phyloP scores from a whole-genome alignment of 495 filamentous ascomycete genomes.

The Podospora conica region DNA sequence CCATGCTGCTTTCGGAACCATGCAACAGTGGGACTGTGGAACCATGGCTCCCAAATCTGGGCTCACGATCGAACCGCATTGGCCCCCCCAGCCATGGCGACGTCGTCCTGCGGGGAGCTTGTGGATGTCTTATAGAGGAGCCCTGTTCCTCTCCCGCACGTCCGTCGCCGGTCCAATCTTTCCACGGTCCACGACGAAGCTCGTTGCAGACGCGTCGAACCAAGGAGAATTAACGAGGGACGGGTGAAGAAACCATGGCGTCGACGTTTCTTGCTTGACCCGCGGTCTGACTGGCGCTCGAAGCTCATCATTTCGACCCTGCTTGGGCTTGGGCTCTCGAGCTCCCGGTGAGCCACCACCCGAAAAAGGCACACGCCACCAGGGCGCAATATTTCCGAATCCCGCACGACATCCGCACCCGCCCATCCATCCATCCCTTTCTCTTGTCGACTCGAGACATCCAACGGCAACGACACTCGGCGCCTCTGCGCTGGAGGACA shows the following conservation, averaged over 20 bases:
- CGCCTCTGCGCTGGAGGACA: not conserved
- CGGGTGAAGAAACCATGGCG: not conserved
- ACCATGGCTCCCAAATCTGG: slow-evolving; percentile 4
- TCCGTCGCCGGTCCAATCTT: not conserved
- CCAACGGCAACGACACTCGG: no score
- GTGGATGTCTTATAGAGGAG: not conserved
- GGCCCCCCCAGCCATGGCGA: slow-evolving; percentile 4
- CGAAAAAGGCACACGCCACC: not conserved
- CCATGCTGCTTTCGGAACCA: not conserved
- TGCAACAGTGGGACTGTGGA: slow-evolving; percentile 4
- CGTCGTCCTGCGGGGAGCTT: not conserved
- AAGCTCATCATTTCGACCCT: not conserved
- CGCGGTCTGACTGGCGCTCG: not conserved
- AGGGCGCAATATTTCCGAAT: not conserved
- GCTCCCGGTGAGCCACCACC: not conserved
- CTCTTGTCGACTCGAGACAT: not conserved
- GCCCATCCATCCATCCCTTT: not conserved
- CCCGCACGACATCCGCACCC: not conserved
- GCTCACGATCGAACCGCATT: slow-evolving; percentile 5
- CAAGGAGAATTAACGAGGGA: no score
- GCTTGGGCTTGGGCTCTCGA: not conserved
- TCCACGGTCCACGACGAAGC: not conserved
- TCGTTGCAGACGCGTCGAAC: not conserved
- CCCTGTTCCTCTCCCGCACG: not conserved
- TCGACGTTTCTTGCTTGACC: not conserved